Evolutionary conservation across 2,329 filamentous ascomycete species (phyloP), one percentile per base, ranked within the genome.

Genomic region (Berkeleyomyces basicola): DNA sequence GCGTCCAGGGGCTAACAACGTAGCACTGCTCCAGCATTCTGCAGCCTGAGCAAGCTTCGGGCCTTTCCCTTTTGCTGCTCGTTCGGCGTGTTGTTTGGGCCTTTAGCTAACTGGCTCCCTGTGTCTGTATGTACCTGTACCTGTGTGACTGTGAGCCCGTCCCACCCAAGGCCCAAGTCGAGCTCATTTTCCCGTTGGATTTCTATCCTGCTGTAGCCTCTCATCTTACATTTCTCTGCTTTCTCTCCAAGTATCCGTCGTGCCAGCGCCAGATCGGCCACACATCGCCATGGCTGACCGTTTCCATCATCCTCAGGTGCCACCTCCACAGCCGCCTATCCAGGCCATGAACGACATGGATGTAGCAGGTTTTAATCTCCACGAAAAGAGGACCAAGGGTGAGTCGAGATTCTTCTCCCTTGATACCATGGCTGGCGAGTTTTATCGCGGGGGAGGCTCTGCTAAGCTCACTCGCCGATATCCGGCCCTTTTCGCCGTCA

Each of bases 301-400:
- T 14, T 63, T 57, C 40, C 39, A 61, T 44, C 46, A 14, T 23
- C 3, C 49, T 33, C 23, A 53, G 37, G 37, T 53, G 10, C 49
- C 49, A 3, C 49, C 49, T 36, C 23, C 33, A 7, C 49, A 43
- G 5, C 42, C 49, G 7, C 49, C 49, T 11, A 31, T 36, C 23
- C 49, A 53, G 23, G 49, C 10, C 49, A 53, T 53, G 49, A 40
- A 36, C 49, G 42, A 61, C 23, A 57, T 63, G 43, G 37, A 16
- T 33, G 39, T 59, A 16, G 10, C 40, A 5, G 14, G 37, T 40
- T 61, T 64, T 31, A 4, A 51, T 16, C 46, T 64, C 31, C 59
- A 64, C 31, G 63, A 64, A 31, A 64, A 61, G 37, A 51, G 63
- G 16, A 64, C 63, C 9, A 64, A 64, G 51, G 63, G 63, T 61